These are phyloP conservation scores for Pseudomassariella vexata DNA, from an alignment of 2,329 filamentous ascomycete species.

Conservation along the genomic window DNA sequence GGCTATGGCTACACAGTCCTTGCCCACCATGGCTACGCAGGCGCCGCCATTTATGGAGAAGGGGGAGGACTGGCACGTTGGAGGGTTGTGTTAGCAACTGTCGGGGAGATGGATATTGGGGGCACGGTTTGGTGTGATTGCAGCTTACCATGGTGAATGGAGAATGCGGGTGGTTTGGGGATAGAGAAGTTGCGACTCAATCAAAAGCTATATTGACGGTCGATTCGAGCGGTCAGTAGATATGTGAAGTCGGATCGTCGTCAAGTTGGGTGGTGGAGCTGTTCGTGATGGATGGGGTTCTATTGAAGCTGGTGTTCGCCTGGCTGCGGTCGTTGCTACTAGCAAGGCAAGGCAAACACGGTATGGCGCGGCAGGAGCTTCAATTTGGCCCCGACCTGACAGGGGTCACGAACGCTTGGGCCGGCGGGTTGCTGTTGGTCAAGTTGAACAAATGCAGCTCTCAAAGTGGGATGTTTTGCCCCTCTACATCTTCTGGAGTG, in stretches of 20 bases:
- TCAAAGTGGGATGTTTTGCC: no score
- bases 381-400: no score
- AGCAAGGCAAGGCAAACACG: slow-evolving; percentile 33
- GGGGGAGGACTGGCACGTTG: slow-evolving; percentile 63
- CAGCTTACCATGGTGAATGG: slow-evolving; percentile 25
- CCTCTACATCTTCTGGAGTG: no score
- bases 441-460: no score
- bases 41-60: slow-evolving; percentile 97
- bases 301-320: background rate
- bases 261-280: slow-evolving; percentile 7
- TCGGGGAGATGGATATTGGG: slow-evolving; percentile 8
- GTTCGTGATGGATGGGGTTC: background rate
- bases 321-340: slow-evolving; percentile 12
- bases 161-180: background rate
- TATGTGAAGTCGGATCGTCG: no score
- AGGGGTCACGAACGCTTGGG: slow-evolving; percentile 5
- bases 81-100: slow-evolving; percentile 22
- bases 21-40: slow-evolving; percentile 98
- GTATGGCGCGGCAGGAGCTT: slow-evolving; percentile 34
- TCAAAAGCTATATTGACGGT: slow-evolving; percentile 2
- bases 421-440: no score
- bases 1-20: slow-evolving; percentile 98
- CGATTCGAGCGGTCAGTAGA: no score
- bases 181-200: background rate
- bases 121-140: background rate